These are phyloP conservation scores for Xylaria arbuscula DNA, from an alignment of 2,329 filamentous ascomycete species.

Conservation along the genomic window DNA sequence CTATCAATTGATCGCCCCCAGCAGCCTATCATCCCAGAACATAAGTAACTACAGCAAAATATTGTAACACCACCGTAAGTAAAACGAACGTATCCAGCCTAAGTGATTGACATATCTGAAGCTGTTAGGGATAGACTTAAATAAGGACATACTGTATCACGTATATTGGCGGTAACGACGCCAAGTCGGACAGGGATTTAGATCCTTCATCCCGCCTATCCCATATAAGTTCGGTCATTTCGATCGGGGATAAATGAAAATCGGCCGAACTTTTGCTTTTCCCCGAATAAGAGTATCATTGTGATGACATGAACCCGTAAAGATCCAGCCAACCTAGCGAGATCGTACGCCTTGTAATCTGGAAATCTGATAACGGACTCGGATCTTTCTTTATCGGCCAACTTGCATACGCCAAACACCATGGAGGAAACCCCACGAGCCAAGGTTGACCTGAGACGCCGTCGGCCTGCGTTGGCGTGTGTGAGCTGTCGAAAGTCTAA, in stretches of 20 bases:
- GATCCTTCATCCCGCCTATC: background rate
- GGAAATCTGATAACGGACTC: background rate
- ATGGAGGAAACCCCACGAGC: constrained; percentile 24
- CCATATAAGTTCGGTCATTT: background rate
- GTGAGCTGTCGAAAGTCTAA: constrained; percentile 67
- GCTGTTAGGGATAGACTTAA: too few relatives aligned
- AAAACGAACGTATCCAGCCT: too few relatives aligned
- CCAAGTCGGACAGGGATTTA: background rate
- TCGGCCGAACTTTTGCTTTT: constrained; percentile 31
- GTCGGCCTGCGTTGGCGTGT: constrained; percentile 50
- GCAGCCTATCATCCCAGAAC: too few relatives aligned
- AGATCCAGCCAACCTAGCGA: background rate
- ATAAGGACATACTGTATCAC: too few relatives aligned
- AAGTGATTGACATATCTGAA: too few relatives aligned
- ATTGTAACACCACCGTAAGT: too few relatives aligned
- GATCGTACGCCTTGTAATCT: background rate
- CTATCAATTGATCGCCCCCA: too few relatives aligned
- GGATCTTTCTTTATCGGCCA: background rate
- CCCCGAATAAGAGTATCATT: constrained; percentile 18
- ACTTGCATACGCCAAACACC: background rate
- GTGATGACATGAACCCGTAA: background rate
- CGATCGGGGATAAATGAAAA: constrained; percentile 28
- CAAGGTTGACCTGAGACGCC: constrained; percentile 42
- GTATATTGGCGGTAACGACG: too few relatives aligned
- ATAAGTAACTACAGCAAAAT: too few relatives aligned